These are phyloP conservation scores for Uronychia binucleata DNA, from an alignment of 73 alveolate genomes.

Conservation along the genomic window DNA sequence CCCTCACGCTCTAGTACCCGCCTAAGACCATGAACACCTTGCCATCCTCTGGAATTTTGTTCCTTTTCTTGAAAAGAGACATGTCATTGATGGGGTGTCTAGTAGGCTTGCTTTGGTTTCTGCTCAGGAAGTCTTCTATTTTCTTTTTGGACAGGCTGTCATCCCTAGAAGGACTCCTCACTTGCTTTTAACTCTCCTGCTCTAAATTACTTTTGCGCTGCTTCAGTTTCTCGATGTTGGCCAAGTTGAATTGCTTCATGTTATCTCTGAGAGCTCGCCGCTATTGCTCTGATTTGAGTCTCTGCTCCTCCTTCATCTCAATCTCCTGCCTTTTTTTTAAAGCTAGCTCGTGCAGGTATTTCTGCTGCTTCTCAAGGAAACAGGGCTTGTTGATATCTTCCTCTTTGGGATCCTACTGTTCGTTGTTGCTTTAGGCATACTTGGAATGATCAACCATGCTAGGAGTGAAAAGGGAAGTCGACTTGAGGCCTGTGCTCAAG, in stretches of 20 bases:
- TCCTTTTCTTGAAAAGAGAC: constrained; percentile 47
- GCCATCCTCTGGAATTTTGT: constrained; percentile 7
- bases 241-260: constrained; percentile 43
- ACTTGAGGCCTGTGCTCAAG: no score
- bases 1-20: constrained; percentile 30
- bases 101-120: constrained; percentile 40
- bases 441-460: no score
- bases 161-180: constrained; percentile 58
- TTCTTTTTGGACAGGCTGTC: constrained; percentile 59
- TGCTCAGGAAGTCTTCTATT: constrained; percentile 39
- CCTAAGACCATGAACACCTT: constrained; percentile 31
- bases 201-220: no score
- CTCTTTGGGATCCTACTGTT: no score
- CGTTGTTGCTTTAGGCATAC: no score
- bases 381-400: not conserved
- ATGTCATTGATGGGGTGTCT: constrained; percentile 19
- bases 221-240: constrained; percentile 57
- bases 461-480: no score
- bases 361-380: not conserved
- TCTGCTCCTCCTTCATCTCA: constrained; percentile 22
- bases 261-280: constrained; percentile 55
- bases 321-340: not conserved
- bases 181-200: constrained; percentile 43
- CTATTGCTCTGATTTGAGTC: constrained; percentile 54
- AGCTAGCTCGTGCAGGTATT: not conserved